Evolutionary conservation across 176 grass and related monocot genomes (phyloP).

Genomic region (Poa pratensis): DNA sequence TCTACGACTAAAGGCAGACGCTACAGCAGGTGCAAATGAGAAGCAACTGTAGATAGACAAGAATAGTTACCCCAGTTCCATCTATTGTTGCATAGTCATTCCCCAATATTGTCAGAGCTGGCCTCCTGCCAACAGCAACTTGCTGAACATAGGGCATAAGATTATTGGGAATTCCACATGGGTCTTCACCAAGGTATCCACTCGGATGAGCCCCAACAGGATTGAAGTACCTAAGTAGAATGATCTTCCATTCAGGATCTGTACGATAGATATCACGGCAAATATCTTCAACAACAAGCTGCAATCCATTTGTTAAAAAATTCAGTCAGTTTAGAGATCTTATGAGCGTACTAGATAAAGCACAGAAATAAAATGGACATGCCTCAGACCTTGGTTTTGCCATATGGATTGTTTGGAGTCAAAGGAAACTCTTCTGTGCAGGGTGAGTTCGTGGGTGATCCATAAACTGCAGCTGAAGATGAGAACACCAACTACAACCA

Average conservation of each 20-base stretch:
- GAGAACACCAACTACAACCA: constrained; percentile 88
- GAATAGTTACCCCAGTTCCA: constrained; percentile 80
- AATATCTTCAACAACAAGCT: constrained; percentile 96
- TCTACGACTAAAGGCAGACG: background rate
- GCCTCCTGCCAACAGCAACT: constrained; percentile 87
- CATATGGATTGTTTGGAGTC: constrained; percentile 89
- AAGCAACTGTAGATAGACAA: constrained; percentile 37
- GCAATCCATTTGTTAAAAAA: constrained; percentile 39
- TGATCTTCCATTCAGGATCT: constrained; percentile 85
- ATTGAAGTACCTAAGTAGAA: constrained; percentile 92
- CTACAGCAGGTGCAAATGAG: background rate
- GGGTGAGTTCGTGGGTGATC: constrained; percentile 74
- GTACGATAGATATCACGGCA: constrained; percentile 71
- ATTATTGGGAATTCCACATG: constrained; percentile 85
- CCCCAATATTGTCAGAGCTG: constrained; percentile 80
- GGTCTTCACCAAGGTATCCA: constrained; percentile 89
- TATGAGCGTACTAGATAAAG: background rate
- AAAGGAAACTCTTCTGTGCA: constrained; percentile 96
- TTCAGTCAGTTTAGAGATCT: constrained; percentile 26
- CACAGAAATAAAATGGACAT: background rate
- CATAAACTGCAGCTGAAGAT: constrained; percentile 94
- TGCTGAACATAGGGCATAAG: constrained; percentile 97
- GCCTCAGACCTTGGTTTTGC: constrained; percentile 73
- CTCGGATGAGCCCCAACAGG: constrained; percentile 92
- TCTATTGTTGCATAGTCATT: constrained; percentile 89